Evolutionary conservation across 345 rosid genomes (phyloP).

Genomic region (Eucalyptus melliodora): DNA sequence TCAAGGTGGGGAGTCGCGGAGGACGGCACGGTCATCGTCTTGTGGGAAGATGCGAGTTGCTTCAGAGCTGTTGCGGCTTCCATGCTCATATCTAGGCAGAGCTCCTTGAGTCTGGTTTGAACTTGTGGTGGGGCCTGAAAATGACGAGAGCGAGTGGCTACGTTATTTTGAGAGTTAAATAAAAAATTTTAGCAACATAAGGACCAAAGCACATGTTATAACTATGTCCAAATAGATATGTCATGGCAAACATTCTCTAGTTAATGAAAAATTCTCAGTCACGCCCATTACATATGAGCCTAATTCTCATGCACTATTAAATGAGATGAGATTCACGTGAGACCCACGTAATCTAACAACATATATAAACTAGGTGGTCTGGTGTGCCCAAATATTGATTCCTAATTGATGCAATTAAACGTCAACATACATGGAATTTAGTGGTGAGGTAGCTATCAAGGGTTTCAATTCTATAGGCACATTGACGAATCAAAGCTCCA

Average conservation of each 20-base stretch:
- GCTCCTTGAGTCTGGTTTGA: conserved; percentile 14
- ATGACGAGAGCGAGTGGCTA: not conserved
- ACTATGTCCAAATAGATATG: not conserved
- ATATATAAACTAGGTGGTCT: not conserved
- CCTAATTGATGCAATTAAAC: not conserved
- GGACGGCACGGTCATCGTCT: conserved; percentile 27
- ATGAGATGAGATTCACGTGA: not conserved
- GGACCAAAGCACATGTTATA: not conserved
- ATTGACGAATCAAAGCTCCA: conserved; percentile 36
- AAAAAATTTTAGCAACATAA: not conserved
- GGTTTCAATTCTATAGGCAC: conserved; percentile 55
- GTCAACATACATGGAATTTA: conserved; percentile 18
- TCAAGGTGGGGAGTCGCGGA: conserved; percentile 23
- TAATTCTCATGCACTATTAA: not conserved
- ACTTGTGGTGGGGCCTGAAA: conserved; percentile 34
- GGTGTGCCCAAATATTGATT: not conserved
- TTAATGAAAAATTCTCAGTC: not conserved
- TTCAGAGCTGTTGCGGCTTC: conserved; percentile 45
- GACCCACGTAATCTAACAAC: rapidly evolving
- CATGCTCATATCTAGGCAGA: conserved; percentile 27
- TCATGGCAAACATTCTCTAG: not conserved
- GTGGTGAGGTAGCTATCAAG: conserved; percentile 33
- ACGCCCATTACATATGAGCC: rapidly evolving
- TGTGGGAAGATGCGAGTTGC: conserved; percentile 35
- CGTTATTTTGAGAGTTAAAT: not conserved